These are phyloP conservation scores for Agaricus blazei DNA, from an alignment of 768 basidiomycete species.

Conservation along the genomic window DNA sequence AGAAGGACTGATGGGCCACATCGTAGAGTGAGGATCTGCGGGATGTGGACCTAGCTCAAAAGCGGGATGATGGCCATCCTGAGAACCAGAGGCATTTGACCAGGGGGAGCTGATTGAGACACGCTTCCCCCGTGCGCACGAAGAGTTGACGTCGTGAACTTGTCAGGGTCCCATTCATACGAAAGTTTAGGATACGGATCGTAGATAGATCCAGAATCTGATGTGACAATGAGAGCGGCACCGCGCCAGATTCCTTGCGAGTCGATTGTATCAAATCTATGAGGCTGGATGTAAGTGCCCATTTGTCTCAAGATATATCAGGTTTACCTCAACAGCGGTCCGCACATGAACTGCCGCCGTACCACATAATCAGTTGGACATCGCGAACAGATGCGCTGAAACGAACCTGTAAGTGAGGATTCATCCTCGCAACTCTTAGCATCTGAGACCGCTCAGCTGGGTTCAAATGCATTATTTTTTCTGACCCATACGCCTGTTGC, in stretches of 20 bases:
- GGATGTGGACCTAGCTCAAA: constrained; percentile 70
- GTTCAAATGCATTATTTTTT: constrained; percentile 43
- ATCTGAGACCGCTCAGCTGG: constrained; percentile 64
- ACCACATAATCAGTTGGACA: background rate
- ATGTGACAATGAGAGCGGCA: constrained; percentile 82
- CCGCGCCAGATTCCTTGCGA: constrained; percentile 80
- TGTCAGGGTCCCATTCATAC: constrained; percentile 71
- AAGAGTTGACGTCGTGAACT: constrained; percentile 15
- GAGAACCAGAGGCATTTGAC: background rate
- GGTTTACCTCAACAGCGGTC: constrained; percentile 63
- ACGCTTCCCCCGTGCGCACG: constrained; percentile 8
- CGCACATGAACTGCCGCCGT: constrained; percentile 71
- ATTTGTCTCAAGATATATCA: background rate
- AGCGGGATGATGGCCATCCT: constrained; percentile 17
- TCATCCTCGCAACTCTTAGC: constrained; percentile 59
- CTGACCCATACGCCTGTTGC: constrained; percentile 28
- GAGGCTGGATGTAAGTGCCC: constrained; percentile 1
- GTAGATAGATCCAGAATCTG: constrained; percentile 75
- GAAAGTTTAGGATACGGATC: constrained; percentile 66
- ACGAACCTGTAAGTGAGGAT: constrained; percentile 68
- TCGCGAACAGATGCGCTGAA: background rate
- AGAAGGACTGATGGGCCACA: constrained; percentile 18
- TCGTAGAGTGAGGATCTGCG: constrained; percentile 61
- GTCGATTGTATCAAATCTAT: constrained; percentile 83
- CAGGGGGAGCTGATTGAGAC: constrained; percentile 7